These are phyloP conservation scores for Neonectria neomacrospora DNA, from an alignment of 2,329 filamentous ascomycete species.

Conservation along the genomic window DNA sequence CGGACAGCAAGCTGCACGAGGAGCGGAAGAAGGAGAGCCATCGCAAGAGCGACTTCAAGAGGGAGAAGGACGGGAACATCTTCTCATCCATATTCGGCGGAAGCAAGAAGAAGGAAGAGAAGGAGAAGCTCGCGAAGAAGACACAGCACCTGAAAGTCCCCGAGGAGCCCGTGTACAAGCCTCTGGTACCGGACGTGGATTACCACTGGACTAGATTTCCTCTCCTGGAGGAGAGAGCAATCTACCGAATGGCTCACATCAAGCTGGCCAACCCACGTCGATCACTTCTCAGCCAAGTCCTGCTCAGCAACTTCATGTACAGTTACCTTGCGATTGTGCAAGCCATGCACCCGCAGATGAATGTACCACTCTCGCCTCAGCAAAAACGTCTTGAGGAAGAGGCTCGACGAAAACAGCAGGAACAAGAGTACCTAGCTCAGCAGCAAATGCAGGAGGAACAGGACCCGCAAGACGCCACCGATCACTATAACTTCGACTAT, in stretches of 20 bases:
- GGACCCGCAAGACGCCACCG: conserved; percentile 59
- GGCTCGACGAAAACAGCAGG: conserved; percentile 60
- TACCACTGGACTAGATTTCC: conserved; percentile 97
- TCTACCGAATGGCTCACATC: conserved; percentile 98
- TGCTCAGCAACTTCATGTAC: conserved; percentile 99
- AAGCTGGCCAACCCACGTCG: conserved; percentile 97
- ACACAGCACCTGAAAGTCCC: conserved; percentile 78
- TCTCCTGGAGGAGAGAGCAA: conserved; percentile 93
- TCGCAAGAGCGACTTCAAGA: conserved; percentile 82
- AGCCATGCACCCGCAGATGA: conserved; percentile 97
- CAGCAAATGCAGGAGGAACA: conserved; percentile 58
- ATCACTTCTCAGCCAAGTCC: conserved; percentile 90
- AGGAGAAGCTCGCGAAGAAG: conserved; percentile 80
- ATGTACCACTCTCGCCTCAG: conserved; percentile 85
- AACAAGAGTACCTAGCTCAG: conserved; percentile 60
- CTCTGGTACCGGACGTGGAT: conserved; percentile 86
- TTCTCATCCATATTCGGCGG: conserved; percentile 94
- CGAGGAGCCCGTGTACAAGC: conserved; percentile 78
- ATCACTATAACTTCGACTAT: conserved; percentile 65
- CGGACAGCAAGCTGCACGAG: conserved; percentile 78
- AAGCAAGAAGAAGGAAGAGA: conserved; percentile 86
- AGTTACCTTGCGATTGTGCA: conserved; percentile 98
- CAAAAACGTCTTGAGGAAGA: conserved; percentile 71
- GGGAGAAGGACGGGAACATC: conserved; percentile 92
- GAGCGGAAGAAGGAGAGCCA: conserved; percentile 84